Percentiles rank a stretch among this genome's conserved stretches.
Evolutionary conservation across 2,329 filamentous ascomycete genomes (phyloP).

Genomic region (Sporothrix euskadiensis): DNA sequence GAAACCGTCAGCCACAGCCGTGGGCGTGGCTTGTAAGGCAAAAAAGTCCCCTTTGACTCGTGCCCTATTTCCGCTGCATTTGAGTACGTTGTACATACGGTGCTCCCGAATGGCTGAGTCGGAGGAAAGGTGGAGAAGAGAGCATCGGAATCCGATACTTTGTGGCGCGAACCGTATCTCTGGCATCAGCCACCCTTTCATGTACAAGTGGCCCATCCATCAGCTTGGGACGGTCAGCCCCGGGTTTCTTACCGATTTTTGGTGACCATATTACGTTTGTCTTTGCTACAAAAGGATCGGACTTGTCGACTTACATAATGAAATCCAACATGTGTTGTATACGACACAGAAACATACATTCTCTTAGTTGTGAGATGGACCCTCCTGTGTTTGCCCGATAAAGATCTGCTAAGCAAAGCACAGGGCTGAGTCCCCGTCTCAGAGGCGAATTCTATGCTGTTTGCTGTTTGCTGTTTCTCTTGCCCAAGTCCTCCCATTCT

Average conservation of each 20-base stretch:
- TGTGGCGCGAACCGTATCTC: not conserved
- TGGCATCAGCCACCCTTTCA: not conserved
- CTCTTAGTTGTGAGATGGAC: not conserved
- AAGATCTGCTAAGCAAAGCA: not conserved
- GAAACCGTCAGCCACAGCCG: not conserved
- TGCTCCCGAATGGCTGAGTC: not conserved
- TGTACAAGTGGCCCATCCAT: not conserved
- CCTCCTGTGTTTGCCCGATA: not conserved
- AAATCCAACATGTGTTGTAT: no score
- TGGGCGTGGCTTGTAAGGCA: not conserved
- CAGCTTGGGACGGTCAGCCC: not conserved
- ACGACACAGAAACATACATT: not conserved
- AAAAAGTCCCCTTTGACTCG: not conserved
- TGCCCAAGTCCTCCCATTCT: no score
- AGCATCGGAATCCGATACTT: not conserved
- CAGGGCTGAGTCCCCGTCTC: not conserved
- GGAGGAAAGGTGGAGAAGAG: not conserved
- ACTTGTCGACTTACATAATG: not conserved
- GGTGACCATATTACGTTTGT: not conserved
- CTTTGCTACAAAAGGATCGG: no score
- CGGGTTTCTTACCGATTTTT: not conserved
- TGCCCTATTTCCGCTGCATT: not conserved
- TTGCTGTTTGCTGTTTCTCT: not conserved
- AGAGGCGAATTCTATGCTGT: not conserved
- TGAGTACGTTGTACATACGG: not conserved